These are phyloP conservation scores for Collariella sp. DNA, from an alignment of 495 filamentous ascomycete species.

Conservation along the genomic window DNA sequence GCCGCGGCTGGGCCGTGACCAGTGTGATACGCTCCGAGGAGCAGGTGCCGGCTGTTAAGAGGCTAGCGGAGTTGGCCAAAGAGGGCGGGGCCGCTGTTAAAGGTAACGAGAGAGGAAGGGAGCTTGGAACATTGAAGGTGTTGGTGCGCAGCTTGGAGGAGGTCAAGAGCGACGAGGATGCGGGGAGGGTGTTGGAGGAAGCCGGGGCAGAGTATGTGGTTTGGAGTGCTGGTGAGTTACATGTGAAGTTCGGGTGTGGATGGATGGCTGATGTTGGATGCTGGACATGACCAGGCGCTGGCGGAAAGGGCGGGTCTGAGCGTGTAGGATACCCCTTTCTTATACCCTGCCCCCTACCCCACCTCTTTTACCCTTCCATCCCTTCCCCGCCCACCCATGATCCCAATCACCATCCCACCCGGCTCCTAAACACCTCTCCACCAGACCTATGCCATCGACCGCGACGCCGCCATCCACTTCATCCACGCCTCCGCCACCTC, in stretches of 20 bases:
- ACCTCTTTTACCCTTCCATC: not conserved
- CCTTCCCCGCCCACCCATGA: constrained; percentile 13
- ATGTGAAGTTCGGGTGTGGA: too few species aligned
- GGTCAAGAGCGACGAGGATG: constrained; percentile 53
- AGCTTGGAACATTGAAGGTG: constrained; percentile 46
- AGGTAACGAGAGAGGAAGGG: not conserved
- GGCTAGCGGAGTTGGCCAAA: constrained; percentile 37
- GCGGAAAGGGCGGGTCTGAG: constrained; percentile 61
- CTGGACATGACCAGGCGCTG: constrained; percentile 50
- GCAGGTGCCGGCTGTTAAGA: constrained; percentile 55
- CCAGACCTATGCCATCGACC: constrained; percentile 47
- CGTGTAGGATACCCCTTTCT: too few species aligned
- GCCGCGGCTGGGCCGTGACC: constrained; percentile 64
- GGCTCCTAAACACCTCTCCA: too few species aligned
- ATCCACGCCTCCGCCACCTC: constrained; percentile 53
- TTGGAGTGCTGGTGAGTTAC: constrained; percentile 66
- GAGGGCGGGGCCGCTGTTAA: not conserved
- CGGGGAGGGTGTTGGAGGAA: constrained; percentile 50
- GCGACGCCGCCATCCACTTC: constrained; percentile 62
- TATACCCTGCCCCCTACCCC: not conserved
- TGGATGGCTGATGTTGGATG: not conserved
- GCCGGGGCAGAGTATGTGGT: constrained; percentile 60
- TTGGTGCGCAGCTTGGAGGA: constrained; percentile 63
- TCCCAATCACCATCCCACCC: too few species aligned
- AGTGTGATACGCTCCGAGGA: constrained; percentile 65